Base-by-base conservation (phyloP, 192 early-diverging fungal genomes). In the Funneliformis geosporum region DNA sequence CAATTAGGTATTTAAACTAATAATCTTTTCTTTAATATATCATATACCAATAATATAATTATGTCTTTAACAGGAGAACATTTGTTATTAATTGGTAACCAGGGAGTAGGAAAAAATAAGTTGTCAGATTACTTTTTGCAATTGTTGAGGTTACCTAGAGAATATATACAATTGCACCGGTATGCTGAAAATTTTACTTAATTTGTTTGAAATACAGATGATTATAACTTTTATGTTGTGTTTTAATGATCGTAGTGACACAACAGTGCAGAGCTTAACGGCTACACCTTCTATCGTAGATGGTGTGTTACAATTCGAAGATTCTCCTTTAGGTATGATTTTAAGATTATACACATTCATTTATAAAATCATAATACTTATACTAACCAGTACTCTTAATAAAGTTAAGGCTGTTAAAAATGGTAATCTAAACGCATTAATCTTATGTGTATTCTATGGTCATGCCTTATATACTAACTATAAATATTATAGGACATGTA, bases 71-170 rank as follows among this genome's bases (percentile, higher is more conserved):
- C 67, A 76, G 90, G 94, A n/a, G 94, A 95, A 62, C 93, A 95
- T 78, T 84, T 95, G 55, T 82, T 95, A 1, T 82, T 95, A 33
- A 94, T 95, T 82, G 94, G 94, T 73, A 95, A 95, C 76, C 94
- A 95, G 75, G 94, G 94, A 70, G 87, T 88, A 5, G 90, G 90
- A 59, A 91, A 91, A 64, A 91, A 91, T 79, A 89, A 89, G 75
- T 73, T 91, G 62, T 86, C 87, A 0, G 90, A 91, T 79, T 91
- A 93, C 73, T 91, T 95, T 70, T 86, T 94, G 60, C 90, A 94
- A 73, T 86, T 93, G 2, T 82, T 95, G 44, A 82, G 83, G 25
- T 83, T 91, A 7, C 93, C 93, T 46, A 83, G 94, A 14, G 92
- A 95, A 78, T 95, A 95, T 78, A 92, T 95, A 38, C 94, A 95